Evolutionary conservation across 768 basidiomycete species (phyloP).

Genomic region (Amanita pallidorosea): DNA sequence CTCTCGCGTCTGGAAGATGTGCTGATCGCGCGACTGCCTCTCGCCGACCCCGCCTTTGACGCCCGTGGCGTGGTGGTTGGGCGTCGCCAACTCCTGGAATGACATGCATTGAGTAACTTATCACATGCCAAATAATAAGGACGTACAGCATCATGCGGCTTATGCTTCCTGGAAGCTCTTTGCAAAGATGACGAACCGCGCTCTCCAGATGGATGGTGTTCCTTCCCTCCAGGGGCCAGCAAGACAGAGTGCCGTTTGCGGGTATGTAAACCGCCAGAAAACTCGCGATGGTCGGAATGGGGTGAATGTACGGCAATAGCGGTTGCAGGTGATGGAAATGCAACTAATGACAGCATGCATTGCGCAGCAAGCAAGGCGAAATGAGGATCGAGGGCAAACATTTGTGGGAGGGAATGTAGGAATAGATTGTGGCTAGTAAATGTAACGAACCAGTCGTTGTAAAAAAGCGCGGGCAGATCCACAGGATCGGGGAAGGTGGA

Average conservation of each 20-base stretch:
- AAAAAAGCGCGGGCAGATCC: neutral
- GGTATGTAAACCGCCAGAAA: neutral
- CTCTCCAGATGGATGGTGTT: neutral
- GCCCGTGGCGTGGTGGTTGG: neutral
- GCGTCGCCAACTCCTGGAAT: neutral
- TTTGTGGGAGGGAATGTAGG: neutral
- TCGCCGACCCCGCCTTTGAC: neutral
- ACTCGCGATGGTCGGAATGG: neutral
- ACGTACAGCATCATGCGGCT: neutral
- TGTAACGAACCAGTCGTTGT: constrained; percentile 7
- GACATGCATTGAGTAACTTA: neutral
- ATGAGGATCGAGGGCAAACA: constrained; percentile 5
- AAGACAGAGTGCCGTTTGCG: neutral
- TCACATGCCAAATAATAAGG: neutral
- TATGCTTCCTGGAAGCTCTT: neutral
- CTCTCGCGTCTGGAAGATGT: neutral
- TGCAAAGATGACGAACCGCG: neutral
- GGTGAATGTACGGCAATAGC: constrained; percentile 3
- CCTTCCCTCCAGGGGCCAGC: neutral
- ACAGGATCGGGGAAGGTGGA: constrained; percentile 2
- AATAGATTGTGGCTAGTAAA: constrained; percentile 1
- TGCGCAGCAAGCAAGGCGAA: constrained; percentile 3
- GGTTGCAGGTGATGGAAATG: neutral
- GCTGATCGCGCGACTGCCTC: neutral
- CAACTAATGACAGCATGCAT: neutral